Evolutionary conservation across 164 flowering plant genomes (phyloP), one percentile per base, ranked within the genome.

Genomic region (Annona squamosa): DNA sequence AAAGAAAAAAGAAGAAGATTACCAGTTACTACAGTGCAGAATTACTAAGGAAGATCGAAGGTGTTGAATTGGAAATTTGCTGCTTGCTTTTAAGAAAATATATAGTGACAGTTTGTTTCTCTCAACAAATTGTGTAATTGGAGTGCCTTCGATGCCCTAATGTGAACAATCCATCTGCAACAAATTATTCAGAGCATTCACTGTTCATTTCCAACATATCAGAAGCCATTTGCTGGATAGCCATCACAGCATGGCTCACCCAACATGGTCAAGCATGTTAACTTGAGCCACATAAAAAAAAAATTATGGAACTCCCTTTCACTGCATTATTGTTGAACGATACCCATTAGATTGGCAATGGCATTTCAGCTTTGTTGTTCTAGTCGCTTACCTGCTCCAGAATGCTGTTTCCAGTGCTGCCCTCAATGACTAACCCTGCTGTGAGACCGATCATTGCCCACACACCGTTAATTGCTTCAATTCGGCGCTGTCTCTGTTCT

Each of bases 371-470:
- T 52, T 16, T 52, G 9, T 52, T 52, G 59, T 52, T 52, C 10
- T 5, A 52, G 13, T 10, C 71, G 74, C 62, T 63, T 71, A 89
- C 99, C 96, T 94, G 98, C 19, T 79, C 72, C 52, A 80, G 74
- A 76, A 94, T 85, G 69, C 84, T 64, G 10, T 88, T 85, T 72
- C 99, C 99, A 65, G 90, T 91, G 1, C 81, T 88, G 64, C 90
- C 96, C 84, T 94, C 99, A 67, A 93, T 80, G 37, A 95, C 89
- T 71, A 95, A 82, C 48, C 91, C 96, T 73, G 86, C 90, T 4
- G 97, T 90, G 12, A 95, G 92, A 75, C 99, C 97, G 70, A 95
- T 84, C 90, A 92, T 91, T 47, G 99, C 99, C 95, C 94, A 95
- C 63, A 96, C 92, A 64, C 99, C 99, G 79, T 95, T 95, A 18